These are phyloP conservation scores for Tagetes erecta DNA, from an alignment of 129 eudicot genomes.

Conservation along the genomic window DNA sequence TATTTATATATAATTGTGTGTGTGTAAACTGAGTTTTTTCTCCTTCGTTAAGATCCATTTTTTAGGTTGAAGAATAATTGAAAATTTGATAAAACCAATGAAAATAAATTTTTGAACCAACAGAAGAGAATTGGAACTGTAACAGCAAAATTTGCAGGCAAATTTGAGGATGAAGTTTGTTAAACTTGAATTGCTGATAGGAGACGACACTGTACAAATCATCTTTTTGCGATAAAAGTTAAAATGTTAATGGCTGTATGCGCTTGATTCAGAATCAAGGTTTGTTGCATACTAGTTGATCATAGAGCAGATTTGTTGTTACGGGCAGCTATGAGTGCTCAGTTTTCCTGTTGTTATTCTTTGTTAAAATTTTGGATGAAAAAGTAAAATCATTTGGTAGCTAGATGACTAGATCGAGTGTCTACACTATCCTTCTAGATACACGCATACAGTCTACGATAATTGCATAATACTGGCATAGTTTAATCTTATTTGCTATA, in stretches of 20 bases:
- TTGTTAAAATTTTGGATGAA: conserved; percentile 1
- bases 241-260: conserved; percentile 1
- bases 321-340: background rate
- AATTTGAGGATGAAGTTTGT: conserved; percentile 17
- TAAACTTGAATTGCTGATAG: conserved; percentile 1
- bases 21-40: background rate
- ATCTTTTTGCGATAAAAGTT: background rate
- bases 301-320: background rate
- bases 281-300: conserved; percentile 21
- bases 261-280: conserved; percentile 12
- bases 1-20: background rate
- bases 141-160: conserved; percentile 16
- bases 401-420: background rate
- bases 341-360: background rate
- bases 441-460: background rate
- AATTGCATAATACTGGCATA: conserved; percentile 18
- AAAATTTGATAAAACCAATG: conserved; percentile 1
- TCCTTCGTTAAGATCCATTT: conserved; percentile 16
- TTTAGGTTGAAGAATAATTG: conserved; percentile 16
- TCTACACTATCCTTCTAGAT: background rate
- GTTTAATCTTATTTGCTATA: conserved; percentile 22
- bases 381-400: conserved; percentile 7
- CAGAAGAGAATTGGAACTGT: background rate
- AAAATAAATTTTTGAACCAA: background rate
- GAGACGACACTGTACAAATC: conserved; percentile 3